Base-by-base conservation (phyloP, 345 rosid genomes). In the Viola odorata region DNA sequence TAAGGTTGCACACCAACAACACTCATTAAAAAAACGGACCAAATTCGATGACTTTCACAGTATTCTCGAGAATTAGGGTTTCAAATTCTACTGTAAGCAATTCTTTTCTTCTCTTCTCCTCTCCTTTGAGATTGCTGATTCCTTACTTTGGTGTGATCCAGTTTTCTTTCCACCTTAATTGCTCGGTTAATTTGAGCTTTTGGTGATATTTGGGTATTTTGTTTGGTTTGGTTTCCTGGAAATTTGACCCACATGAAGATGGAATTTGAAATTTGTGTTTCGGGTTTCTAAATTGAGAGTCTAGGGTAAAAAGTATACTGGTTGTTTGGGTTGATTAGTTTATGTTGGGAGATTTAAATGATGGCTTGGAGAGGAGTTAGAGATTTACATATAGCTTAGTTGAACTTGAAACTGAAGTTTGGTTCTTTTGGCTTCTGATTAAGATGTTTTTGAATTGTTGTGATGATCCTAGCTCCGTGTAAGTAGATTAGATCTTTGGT, bases 1-100 rank as follows among this genome's bases (percentile, higher is more conserved):
- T 69, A 37, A 67, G 83, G 81, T 69, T 69, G 13, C 15, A 66
- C 81, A 69, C 63, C 58, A 64, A 50, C 23, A 41, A 23, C 40
- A 6, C 1, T 23, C 12, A 63, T 15, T 11, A 5, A 8, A 50
- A 57, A 38, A 63, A 45, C 60, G 65, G 65, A 57, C 63, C 62
- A 17, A 38, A 57, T 41, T 59, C 68, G 23, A 57, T 67, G 73
- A 60, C 72, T 51, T 65, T 59, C 57, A 45, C 55, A 10, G 4
- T 1, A 51, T 37, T 50, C 52, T 41, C 49, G 54, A 40, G 10
- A 53, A 51, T 54, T 58, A 58, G 59, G 61, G 64, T 57, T 65
- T 56, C 55, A 8, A 8, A 15, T 73, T 47, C 59, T 17, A 42
- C 65, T 14, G 73, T 73, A 65, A 73, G 77, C 60, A 55, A 45